These are phyloP conservation scores for Podaxis sp. DNA, from an alignment of 768 basidiomycete species.

Conservation along the genomic window DNA sequence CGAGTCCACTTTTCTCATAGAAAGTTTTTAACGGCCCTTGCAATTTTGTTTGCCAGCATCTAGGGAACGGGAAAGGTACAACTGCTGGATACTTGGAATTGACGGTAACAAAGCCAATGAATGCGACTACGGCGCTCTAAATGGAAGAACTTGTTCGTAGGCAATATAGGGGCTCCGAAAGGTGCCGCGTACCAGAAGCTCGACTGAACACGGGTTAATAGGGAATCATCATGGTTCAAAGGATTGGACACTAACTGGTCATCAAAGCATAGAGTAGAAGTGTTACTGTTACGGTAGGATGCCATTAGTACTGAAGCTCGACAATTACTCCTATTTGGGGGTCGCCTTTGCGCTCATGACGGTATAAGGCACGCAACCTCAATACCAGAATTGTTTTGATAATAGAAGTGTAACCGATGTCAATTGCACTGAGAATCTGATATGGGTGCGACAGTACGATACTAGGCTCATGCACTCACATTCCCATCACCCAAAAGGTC, in stretches of 20 bases:
- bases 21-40: not conserved
- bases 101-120: not conserved
- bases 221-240: not conserved
- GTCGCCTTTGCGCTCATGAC: not conserved
- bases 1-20: not conserved
- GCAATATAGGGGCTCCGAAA: not conserved
- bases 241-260: not conserved
- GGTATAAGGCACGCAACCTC: not conserved
- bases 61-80: not conserved
- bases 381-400: slow-evolving; percentile 1
- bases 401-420: not conserved
- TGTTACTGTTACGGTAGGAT: not conserved
- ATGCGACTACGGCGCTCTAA: not conserved
- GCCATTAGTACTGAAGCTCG: not conserved
- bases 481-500: not conserved
- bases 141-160: not conserved
- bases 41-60: not conserved
- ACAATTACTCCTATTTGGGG: not conserved
- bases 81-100: not conserved
- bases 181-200: not conserved
- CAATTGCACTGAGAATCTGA: not conserved
- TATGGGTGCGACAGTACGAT: too few relatives aligned
- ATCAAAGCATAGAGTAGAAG: not conserved
- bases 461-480: not conserved
- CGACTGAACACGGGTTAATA: not conserved